Evolutionary conservation across 108 stramenopile species (phyloP), one percentile per base, ranked within the genome.

Genomic region (Thalassiosira profunda): DNA sequence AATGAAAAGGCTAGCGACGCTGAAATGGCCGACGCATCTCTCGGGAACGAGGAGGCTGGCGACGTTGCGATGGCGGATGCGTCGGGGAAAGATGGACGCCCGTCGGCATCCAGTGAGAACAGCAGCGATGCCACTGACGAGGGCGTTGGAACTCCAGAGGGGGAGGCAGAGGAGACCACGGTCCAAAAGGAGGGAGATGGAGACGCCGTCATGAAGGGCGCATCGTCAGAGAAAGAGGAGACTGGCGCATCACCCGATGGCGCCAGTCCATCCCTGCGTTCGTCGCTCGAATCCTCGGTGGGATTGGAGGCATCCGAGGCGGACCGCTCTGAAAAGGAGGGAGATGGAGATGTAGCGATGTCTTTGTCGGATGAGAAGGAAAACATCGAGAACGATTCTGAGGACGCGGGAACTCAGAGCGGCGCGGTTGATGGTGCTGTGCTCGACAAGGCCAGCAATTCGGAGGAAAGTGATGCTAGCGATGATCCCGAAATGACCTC

Each of bases 351-450:
- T 52, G 2, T 31, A 7, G 45, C 24, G 45, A 52, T 20, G 26
- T n/a, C 34, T 9, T 40, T 52, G 25, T 57, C 62, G 21, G 48
- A 60, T 28, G 64, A 60, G 44, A 66, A 67, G 51, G 74, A 64
- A 58, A 64, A 64, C 15, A 41, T 54, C 15, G 51, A 52, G 51
- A 52, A 52, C 21, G 33, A n/a, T n/a, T n/a, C n/a, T n/a, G n/a
- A n/a, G n/a, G n/a, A n/a, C n/a, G n/a, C n/a, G n/a, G n/a, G n/a
- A n/a, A 34, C 53, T 54, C 53, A 31, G 5, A 54, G 35, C n/a
- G n/a, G 29, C 35, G 1, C 18, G 31, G 8, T 31, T 0, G 4
- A 40, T 11, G 38, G 9, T 54, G 29, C 53, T 34, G 53, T 34
- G 8, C 29, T 15, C 26, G 53, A 54, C 31, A 54, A 54, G 53